Evolutionary conservation across 2,329 filamentous ascomycete genomes (phyloP), one percentile per base, ranked within the genome.

Genomic region (Epichloe glyceriae): DNA sequence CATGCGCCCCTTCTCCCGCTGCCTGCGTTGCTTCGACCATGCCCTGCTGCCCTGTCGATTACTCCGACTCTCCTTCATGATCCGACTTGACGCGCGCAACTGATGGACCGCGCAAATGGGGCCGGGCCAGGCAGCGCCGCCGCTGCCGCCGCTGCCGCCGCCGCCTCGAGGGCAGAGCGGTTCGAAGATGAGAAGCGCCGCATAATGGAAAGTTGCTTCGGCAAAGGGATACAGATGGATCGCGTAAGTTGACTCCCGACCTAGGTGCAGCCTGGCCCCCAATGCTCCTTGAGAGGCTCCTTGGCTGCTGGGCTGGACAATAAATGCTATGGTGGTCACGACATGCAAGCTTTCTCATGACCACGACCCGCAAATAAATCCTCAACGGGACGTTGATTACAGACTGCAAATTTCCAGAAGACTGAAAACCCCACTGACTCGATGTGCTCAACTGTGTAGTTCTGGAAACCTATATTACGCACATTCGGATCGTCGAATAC

Each of bases 171-270:
- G 59, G 91, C 91, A 50, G 88, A 95, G 71, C 80, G 82, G 61
- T 98, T 97, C 67, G 93, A 98, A 68, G 89, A 97, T 64, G 93
- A 98, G 75, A 95, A 96, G 75, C 79, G 81, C 66, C 82, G 93
- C 65, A 96, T 98, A 61, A 85, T 95, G 57, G 86, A 95, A 56
- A 95, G 87, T 69, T 96, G 90, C 71, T 98, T 97, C 73, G 79
- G 74, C 67, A 96, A 94, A 84, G 83, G 62, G 93, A 97, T 64
- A 76, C 80, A 41, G 87, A 95, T 69, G 90, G 90, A 58, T 85
- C 88, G 53, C 75, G 88, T 94, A 78, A 64, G 85, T 78, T 35
- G 22, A 40, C n/a, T 45, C 35, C 38, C 39, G 15, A 42, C 17
- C 38, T 8, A 12, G 30, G 11, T 20, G n/a, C 11, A 8, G 42